phyloP scores from a whole-genome alignment of 768 basidiomycete species.

The Candolleomyces efflorescens region DNA sequence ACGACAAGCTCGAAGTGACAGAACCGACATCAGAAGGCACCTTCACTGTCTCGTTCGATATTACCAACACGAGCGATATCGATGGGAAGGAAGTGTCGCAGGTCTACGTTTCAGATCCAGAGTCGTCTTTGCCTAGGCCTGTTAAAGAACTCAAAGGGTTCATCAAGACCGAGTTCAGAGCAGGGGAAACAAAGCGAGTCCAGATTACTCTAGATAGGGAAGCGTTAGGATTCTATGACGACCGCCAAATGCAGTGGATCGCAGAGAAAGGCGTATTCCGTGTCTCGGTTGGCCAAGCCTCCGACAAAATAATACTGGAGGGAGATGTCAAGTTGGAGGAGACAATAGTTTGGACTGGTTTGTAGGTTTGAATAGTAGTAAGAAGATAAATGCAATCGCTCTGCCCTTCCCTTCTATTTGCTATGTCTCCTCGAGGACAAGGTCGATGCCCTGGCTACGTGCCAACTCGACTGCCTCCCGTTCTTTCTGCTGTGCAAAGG shows the following conservation, averaged over 20 bases:
- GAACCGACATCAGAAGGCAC: too few species aligned
- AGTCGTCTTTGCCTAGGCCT: too few species aligned
- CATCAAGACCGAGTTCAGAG: too few species aligned
- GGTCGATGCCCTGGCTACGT: conserved; percentile 46
- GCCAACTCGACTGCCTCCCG: conserved; percentile 44
- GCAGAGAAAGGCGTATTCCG: neutral
- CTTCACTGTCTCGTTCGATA: too few species aligned
- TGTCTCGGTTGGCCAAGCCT: neutral
- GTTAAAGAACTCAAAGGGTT: too few species aligned
- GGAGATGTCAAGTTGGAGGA: neutral
- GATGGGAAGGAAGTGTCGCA: too few species aligned
- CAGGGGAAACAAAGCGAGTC: too few species aligned
- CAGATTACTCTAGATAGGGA: too few species aligned
- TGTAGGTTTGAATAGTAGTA: neutral
- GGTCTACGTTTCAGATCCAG: too few species aligned
- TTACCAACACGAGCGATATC: too few species aligned
- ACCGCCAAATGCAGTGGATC: neutral
- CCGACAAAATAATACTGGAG: neutral
- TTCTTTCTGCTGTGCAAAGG: conserved; percentile 45
- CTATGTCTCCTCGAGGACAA: conserved; percentile 42
- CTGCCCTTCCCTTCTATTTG: neutral
- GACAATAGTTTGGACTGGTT: neutral
- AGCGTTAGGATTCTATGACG: too few species aligned
- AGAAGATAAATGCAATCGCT: neutral
- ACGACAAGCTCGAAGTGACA: too few species aligned